A percentile compares a stretch with the other conserved stretches of the same genome.
Conservation (phyloP, 768 basidiomycete species). For the Kwoniella mangroviensis region DNA sequence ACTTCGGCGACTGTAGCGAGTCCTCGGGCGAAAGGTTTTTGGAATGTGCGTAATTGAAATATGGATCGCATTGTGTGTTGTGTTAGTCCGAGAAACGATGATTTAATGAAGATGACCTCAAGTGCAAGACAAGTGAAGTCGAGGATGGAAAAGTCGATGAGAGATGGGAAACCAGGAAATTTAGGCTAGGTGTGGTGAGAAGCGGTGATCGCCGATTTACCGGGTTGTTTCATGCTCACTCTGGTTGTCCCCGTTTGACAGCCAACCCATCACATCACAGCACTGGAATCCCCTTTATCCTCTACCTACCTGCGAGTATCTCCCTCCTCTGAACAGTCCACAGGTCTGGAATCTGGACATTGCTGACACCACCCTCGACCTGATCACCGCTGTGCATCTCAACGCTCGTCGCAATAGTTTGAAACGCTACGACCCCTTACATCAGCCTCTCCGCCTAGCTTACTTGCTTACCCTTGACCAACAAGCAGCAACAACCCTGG, state of each 20-base stretch:
- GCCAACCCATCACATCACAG: neutral
- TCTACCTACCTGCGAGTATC: neutral
- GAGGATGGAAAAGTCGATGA: constrained; percentile 3
- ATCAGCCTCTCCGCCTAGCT: neutral
- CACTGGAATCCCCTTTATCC: neutral
- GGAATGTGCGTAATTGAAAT: constrained; percentile 11
- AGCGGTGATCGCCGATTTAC: constrained; percentile 4
- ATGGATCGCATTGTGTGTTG: constrained; percentile 24
- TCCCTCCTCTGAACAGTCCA: neutral
- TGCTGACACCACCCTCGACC: neutral
- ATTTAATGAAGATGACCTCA: no score
- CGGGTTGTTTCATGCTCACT: neutral
- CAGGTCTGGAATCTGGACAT: constrained; percentile 1
- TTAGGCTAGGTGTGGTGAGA: neutral
- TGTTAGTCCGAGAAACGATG: no score
- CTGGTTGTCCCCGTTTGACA: neutral
- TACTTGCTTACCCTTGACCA: neutral
- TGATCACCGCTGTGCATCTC: constrained; percentile 1
- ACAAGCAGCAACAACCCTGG: neutral
- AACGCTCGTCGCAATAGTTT: neutral
- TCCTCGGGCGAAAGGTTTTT: constrained; percentile 16
- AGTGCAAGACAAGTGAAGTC: neutral
- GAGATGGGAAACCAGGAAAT: neutral
- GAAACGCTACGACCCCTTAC: neutral
- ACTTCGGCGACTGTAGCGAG: constrained; percentile 36